Evolutionary conservation across 192 early-diverging fungal genomes (phyloP).

Genomic region (Coemansia sp.): DNA sequence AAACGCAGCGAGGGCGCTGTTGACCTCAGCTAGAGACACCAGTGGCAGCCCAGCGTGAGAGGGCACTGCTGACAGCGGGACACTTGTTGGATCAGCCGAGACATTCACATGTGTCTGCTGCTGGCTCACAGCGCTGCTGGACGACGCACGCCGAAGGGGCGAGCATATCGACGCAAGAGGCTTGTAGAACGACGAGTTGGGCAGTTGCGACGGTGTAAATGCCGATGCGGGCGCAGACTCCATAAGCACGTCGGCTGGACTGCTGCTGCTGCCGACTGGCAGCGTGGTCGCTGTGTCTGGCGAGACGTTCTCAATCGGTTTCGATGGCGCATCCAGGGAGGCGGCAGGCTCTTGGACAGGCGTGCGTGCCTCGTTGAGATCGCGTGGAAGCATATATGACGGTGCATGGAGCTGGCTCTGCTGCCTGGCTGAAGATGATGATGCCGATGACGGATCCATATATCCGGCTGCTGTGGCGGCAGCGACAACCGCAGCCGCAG

Average conservation of each 20-base stretch:
- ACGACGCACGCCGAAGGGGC: slow-evolving; percentile 13
- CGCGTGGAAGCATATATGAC: slow-evolving; percentile 40
- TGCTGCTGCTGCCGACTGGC: neutral
- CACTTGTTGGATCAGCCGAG: neutral
- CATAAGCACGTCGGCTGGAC: no score
- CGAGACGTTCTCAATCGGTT: neutral
- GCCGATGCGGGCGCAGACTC: slow-evolving; percentile 6
- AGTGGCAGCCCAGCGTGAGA: slow-evolving; percentile 12
- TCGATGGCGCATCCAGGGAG: neutral
- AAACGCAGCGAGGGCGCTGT: slow-evolving; percentile 26
- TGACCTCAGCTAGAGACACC: slow-evolving; percentile 37
- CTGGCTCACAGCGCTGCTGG: neutral
- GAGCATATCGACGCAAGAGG: slow-evolving; percentile 48
- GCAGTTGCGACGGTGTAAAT: slow-evolving; percentile 39
- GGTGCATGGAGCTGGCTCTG: neutral
- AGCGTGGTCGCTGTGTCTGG: neutral
- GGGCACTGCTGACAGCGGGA: slow-evolving; percentile 1
- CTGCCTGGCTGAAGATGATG: slow-evolving; percentile 4
- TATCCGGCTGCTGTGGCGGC: slow-evolving; percentile 35
- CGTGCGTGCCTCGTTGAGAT: slow-evolving; percentile 21
- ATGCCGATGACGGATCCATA: slow-evolving; percentile 28
- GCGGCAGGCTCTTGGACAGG: neutral
- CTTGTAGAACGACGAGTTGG: slow-evolving; percentile 55
- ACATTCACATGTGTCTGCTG: neutral
- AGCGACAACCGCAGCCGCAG: slow-evolving; percentile 28